Conservation (phyloP, 176 grass and related monocot genomes). For the Zizania latifolia region DNA sequence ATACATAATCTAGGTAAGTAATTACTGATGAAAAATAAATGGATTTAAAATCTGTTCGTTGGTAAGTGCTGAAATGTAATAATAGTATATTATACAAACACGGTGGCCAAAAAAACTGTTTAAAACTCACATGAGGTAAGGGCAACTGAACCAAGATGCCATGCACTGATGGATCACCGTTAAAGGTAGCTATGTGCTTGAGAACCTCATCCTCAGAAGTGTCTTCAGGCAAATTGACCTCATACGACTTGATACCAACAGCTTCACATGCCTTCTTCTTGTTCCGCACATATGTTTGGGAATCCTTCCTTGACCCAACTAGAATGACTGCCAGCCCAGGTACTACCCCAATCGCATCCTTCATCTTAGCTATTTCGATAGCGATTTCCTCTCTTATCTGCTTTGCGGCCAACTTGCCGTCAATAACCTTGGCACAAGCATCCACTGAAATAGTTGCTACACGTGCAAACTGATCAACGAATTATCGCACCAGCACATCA, state of each 20-base stretch:
- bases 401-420: constrained; percentile 75
- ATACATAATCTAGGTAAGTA: neutral
- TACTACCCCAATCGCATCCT: constrained; percentile 49
- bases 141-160: constrained; percentile 95
- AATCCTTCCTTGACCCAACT: constrained; percentile 79
- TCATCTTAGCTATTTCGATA: constrained; percentile 58
- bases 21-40: too few species aligned
- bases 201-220: constrained; percentile 69
- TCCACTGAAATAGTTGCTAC: constrained; percentile 31
- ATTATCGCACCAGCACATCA: neutral
- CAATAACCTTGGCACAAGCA: constrained; percentile 53
- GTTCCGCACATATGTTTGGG: constrained; percentile 83
- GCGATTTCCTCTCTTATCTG: constrained; percentile 70
- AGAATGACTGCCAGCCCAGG: constrained; percentile 88
- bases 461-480: neutral
- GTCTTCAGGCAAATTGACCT: constrained; percentile 72
- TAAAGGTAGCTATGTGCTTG: constrained; percentile 60
- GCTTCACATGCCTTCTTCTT: constrained; percentile 88
- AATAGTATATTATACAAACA: neutral
- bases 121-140: constrained; percentile 63
- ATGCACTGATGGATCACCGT: constrained; percentile 67
- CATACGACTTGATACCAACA: constrained; percentile 77
- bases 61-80: neutral
- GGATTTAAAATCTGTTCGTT: constrained; percentile 1
- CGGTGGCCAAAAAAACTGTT: neutral